Evolutionary conservation across 2,329 filamentous ascomycete species (phyloP), one percentile per base, ranked within the genome.

Genomic region (Diaporthe velutina): DNA sequence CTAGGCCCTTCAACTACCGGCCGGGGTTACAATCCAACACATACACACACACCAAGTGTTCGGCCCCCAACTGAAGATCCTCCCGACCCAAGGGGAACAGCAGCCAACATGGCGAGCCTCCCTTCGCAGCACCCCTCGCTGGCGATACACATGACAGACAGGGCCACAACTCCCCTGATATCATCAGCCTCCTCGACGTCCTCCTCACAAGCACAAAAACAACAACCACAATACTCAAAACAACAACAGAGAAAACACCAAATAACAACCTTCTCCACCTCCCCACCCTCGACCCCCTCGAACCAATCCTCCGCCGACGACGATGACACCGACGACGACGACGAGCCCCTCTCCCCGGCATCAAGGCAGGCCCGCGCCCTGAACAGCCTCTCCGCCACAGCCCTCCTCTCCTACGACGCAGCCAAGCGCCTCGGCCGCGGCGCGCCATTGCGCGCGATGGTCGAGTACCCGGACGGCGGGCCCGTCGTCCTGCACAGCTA

Each of bases 91-190:
- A 54, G 3, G 58, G 35, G 25, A 10, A 42, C 9, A 22, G 22
- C 30, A 15, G 55, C 33, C 45, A 52, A 67, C 22, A 86, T 86
- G 85, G 80, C 85, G 54, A 83, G 82, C 78, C 83, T 86, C 67
- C 87, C 88, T 67, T 83, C 84, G 13, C 85, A 89, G 78, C 85
- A 89, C 81, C 88, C 88, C 48, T 81, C 83, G 74, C 85, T 91
- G 71, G 85, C 87, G 77, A 84, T 90, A 76, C 88, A 91, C 84
- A 87, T 92, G 75, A 86, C 88, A 77, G 90, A 92, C 84, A 83
- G 86, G 75, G 83, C 87, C 75, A 86, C 90, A 77, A 90, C 88
- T 6, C 89, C 90, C 42, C 86, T 92, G 77, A 86, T 92, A 79
- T 88, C 88, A 28, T 90, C 88, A 38, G 86, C 88, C 74, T 78